Evolutionary conservation across 2,329 filamentous ascomycete genomes (phyloP).

Genomic region (Metarhizium sp.): DNA sequence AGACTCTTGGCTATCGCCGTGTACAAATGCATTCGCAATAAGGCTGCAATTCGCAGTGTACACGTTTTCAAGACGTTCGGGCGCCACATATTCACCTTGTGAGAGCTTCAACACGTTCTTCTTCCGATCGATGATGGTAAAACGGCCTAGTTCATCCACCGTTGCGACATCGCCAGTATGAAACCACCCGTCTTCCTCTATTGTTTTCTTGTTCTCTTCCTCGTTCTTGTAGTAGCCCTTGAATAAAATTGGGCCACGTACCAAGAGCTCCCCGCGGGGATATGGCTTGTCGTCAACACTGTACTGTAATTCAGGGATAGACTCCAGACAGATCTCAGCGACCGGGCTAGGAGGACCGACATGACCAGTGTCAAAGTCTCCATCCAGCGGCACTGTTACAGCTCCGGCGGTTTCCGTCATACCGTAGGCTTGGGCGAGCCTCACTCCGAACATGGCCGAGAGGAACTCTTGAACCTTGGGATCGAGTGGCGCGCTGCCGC

Average conservation of each 20-base stretch:
- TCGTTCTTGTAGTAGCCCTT: constrained; percentile 82
- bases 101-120: constrained; percentile 98
- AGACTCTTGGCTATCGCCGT: constrained; percentile 77
- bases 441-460: constrained; percentile 67
- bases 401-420: constrained; percentile 89
- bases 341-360: constrained; percentile 64
- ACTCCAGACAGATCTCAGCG: constrained; percentile 70
- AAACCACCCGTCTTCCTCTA: constrained; percentile 93
- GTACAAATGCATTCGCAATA: constrained; percentile 74
- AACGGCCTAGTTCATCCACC: constrained; percentile 74
- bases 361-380: constrained; percentile 69
- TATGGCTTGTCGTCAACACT: constrained; percentile 75
- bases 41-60: constrained; percentile 74
- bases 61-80: constrained; percentile 93
- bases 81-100: constrained; percentile 95
- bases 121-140: constrained; percentile 89
- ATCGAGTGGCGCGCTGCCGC: constrained; percentile 84
- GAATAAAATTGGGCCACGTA: constrained; percentile 76
- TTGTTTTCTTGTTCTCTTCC: constrained; percentile 72
- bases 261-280: constrained; percentile 79
- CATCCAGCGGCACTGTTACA: constrained; percentile 55
- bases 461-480: constrained; percentile 82
- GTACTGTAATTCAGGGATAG: constrained; percentile 92
- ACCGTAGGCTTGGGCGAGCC: constrained; percentile 82
- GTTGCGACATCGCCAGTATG: constrained; percentile 86